Evolutionary conservation across 768 basidiomycete species (phyloP).

Genomic region (Candolleomyces aberdarensis): DNA sequence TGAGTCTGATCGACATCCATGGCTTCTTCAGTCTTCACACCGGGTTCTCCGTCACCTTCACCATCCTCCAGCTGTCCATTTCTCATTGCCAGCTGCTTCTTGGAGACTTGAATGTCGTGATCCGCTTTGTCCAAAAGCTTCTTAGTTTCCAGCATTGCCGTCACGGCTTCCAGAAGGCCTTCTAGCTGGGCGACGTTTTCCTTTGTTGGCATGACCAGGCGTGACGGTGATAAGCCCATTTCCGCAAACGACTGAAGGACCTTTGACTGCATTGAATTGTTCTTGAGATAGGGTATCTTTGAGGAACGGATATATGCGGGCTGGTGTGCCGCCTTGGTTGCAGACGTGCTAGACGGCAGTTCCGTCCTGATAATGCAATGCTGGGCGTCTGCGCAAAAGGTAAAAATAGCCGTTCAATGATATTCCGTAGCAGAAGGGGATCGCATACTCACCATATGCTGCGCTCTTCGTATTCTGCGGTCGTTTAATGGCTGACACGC

Average conservation of each 20-base stretch:
- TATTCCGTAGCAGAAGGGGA: neutral
- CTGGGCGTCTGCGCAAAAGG: conserved; percentile 48
- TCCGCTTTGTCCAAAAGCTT: conserved; percentile 82
- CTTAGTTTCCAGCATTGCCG: conserved; percentile 83
- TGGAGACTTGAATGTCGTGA: conserved; percentile 75
- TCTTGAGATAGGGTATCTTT: conserved; percentile 79
- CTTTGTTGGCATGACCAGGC: conserved; percentile 93
- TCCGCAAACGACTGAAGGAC: conserved; percentile 75
- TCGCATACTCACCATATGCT: conserved; percentile 48
- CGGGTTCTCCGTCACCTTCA: conserved; percentile 31
- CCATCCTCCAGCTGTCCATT: conserved; percentile 29
- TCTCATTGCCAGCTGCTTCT: conserved; percentile 53
- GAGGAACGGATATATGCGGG: conserved; percentile 84
- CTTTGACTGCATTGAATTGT: conserved; percentile 66
- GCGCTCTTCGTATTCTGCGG: conserved; percentile 53
- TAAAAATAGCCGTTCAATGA: neutral
- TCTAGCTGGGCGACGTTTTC: conserved; percentile 77
- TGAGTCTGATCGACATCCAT: conserved; percentile 51
- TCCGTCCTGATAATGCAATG: conserved; percentile 77
- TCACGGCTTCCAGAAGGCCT: conserved; percentile 66
- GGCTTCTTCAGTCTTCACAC: conserved; percentile 27
- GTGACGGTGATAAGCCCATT: conserved; percentile 65
- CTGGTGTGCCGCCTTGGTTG: conserved; percentile 74
- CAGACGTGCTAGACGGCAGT: conserved; percentile 44
- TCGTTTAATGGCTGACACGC: conserved; percentile 34